These are phyloP conservation scores for Meredithiella fracta DNA, from an alignment of 2,329 filamentous ascomycete species.

Conservation along the genomic window DNA sequence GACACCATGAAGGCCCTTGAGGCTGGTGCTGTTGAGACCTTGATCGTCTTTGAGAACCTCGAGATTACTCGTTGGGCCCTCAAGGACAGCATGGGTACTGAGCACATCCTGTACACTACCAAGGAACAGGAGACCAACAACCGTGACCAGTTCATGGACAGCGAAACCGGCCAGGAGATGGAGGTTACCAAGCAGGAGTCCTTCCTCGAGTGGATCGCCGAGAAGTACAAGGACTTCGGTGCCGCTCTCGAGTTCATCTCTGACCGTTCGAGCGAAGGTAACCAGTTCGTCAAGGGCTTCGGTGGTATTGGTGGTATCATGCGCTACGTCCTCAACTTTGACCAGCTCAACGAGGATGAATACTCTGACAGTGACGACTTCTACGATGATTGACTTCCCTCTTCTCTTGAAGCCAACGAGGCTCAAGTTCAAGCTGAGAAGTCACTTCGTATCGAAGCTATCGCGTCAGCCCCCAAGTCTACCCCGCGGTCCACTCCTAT, in stretches of 20 bases:
- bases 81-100: slow-evolving; percentile 57
- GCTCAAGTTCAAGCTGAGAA: slow-evolving; percentile 52
- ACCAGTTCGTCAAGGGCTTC: slow-evolving; percentile 99
- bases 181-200: slow-evolving; percentile 73
- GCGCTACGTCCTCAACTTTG: slow-evolving; percentile 99
- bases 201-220: slow-evolving; percentile 98
- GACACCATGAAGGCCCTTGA: slow-evolving; percentile 95
- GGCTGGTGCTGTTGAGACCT: slow-evolving; percentile 78
- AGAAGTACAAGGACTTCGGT: slow-evolving; percentile 96
- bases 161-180: slow-evolving; percentile 93
- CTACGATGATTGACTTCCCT: slow-evolving; percentile 84
- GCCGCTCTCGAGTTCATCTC: slow-evolving; percentile 93
- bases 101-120: slow-evolving; percentile 70
- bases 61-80: slow-evolving; percentile 85
- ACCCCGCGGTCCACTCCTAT: slow-evolving; percentile 13
- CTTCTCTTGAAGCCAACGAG: slow-evolving; percentile 78
- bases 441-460: slow-evolving; percentile 21
- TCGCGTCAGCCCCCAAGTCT: slow-evolving; percentile 27
- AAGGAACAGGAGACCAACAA: slow-evolving; percentile 58
- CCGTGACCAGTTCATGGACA: slow-evolving; percentile 82
- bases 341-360: slow-evolving; percentile 82
- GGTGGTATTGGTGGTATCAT: slow-evolving; percentile 95
- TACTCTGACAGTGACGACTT: slow-evolving; percentile 52
- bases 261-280: slow-evolving; percentile 91
- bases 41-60: slow-evolving; percentile 95